Percentiles rank a stretch among this genome's conserved stretches.
Evolutionary conservation across 169 alveolate genomes (phyloP).

Genomic region (Cardiosporidium cionae): DNA sequence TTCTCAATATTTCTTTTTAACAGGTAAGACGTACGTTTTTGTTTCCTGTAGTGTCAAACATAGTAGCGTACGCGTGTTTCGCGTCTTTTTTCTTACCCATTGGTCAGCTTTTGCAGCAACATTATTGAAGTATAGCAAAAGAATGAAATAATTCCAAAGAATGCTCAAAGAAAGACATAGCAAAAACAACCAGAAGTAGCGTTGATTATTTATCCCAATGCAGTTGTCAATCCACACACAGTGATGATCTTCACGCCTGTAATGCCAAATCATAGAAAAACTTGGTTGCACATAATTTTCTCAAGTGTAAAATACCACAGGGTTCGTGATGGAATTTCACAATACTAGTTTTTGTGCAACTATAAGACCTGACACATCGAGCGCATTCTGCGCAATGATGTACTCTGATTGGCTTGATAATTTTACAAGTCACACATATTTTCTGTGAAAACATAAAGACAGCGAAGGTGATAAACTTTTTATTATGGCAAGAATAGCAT

Average conservation of each 20-base stretch:
- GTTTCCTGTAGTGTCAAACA: slow-evolving; percentile 26
- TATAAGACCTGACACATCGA: slow-evolving; percentile 52
- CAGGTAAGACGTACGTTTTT: neutral
- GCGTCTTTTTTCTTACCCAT: slow-evolving; percentile 25
- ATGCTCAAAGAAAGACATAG: slow-evolving; percentile 39
- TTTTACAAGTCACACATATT: slow-evolving; percentile 75
- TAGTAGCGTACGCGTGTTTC: slow-evolving; percentile 4
- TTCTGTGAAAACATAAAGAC: slow-evolving; percentile 21
- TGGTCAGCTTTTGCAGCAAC: slow-evolving; percentile 22
- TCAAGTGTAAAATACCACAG: neutral
- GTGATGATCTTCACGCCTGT: slow-evolving; percentile 84
- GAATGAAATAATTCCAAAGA: slow-evolving; percentile 46
- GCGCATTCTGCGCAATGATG: slow-evolving; percentile 74
- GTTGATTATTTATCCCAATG: slow-evolving; percentile 67
- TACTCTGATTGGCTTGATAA: slow-evolving; percentile 52
- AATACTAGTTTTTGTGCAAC: too few relatives aligned
- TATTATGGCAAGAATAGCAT: slow-evolving; percentile 7
- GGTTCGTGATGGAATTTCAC: too few relatives aligned
- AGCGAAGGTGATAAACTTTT: neutral
- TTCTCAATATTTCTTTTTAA: neutral
- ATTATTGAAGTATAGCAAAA: slow-evolving; percentile 33
- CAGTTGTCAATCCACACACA: slow-evolving; percentile 95
- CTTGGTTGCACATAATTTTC: neutral
- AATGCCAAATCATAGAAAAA: neutral
- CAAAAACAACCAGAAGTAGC: slow-evolving; percentile 49